These are phyloP conservation scores for Panus rudis DNA, from an alignment of 768 basidiomycete genomes.

Conservation along the genomic window DNA sequence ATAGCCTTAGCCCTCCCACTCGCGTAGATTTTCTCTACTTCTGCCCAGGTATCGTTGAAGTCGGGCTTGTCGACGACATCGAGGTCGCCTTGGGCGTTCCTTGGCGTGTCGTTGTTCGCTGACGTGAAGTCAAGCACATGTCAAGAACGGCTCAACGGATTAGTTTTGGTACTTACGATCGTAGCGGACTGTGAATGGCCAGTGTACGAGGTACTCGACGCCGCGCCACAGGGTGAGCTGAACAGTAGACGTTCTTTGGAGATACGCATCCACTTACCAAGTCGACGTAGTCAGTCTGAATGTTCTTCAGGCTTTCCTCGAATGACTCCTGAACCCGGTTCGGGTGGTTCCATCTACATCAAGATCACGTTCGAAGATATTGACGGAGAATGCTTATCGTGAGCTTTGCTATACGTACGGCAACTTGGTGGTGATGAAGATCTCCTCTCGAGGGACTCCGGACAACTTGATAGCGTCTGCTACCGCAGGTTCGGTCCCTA, in stretches of 20 bases:
- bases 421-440: constrained; percentile 63
- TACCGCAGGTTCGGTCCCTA: constrained; percentile 20
- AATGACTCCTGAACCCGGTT: constrained; percentile 21
- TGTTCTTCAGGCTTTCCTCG: constrained; percentile 21
- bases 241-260: background rate
- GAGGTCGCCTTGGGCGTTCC: constrained; percentile 29
- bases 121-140: background rate
- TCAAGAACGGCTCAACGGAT: background rate
- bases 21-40: constrained; percentile 42
- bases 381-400: background rate
- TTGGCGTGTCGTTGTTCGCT: constrained; percentile 14
- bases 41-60: constrained; percentile 40
- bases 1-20: constrained; percentile 43
- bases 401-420: constrained; percentile 9
- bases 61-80: constrained; percentile 29
- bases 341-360: constrained; percentile 31
- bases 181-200: constrained; percentile 33
- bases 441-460: constrained; percentile 50
- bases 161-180: constrained; percentile 27
- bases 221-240: no score
- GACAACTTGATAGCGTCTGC: constrained; percentile 34
- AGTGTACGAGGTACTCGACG: constrained; percentile 52
- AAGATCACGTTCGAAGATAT: background rate
- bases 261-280: constrained; percentile 13
- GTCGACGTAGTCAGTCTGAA: constrained; percentile 26